Evolutionary conservation across 495 filamentous ascomycete genomes (phyloP).

Genomic region (Achaetomiella virescens): DNA sequence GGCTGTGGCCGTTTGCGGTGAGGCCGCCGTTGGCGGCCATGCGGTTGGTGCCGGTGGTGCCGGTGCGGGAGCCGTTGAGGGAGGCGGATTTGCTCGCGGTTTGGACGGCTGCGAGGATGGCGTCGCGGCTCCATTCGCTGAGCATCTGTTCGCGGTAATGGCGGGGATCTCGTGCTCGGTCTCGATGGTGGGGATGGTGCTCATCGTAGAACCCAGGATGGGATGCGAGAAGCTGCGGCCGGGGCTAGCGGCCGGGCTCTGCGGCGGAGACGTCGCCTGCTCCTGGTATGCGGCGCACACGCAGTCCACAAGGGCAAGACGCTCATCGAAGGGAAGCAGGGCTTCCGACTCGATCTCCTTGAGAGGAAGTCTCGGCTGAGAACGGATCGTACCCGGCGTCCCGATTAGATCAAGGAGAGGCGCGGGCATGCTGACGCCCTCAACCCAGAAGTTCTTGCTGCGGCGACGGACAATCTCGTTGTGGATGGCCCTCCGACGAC

Average conservation of each 20-base stretch:
- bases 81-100: conserved; percentile 61
- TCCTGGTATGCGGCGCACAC: conserved; percentile 64
- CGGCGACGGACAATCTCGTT: conserved; percentile 69
- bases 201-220: conserved; percentile 44
- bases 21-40: conserved; percentile 50
- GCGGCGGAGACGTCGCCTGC: conserved; percentile 51
- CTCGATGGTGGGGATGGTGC: conserved; percentile 30
- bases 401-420: conserved; percentile 46
- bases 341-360: conserved; percentile 52
- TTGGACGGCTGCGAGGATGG: conserved; percentile 59
- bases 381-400: conserved; percentile 42
- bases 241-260: conserved; percentile 68
- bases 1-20: conserved; percentile 33
- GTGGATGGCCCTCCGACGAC: conserved; percentile 57
- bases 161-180: conserved; percentile 33
- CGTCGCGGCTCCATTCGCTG: conserved; percentile 66
- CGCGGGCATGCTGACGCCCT: conserved; percentile 61
- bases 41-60: conserved; percentile 50
- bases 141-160: conserved; percentile 64
- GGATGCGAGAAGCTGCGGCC: conserved; percentile 57
- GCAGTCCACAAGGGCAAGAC: conserved; percentile 58
- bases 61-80: conserved; percentile 64
- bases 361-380: conserved; percentile 41
- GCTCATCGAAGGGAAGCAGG: conserved; percentile 60
- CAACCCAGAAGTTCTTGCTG: conserved; percentile 67